Evolutionary conservation across 352 stramenopile species (phyloP).

Genomic region (Pythium dissotocum): DNA sequence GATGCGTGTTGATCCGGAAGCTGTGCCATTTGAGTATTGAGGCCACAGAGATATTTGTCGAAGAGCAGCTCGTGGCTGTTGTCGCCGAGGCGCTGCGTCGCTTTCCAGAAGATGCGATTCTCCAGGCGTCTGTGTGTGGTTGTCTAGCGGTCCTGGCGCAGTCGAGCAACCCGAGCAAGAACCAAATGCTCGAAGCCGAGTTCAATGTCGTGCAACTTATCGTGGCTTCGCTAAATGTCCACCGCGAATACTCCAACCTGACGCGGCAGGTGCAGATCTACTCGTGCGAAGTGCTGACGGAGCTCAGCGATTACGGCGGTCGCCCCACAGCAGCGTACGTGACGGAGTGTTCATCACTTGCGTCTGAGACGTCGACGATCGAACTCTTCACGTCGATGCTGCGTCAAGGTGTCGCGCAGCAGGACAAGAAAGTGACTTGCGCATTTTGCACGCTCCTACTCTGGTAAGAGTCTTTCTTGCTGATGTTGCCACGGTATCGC

Average conservation of each 20-base stretch:
- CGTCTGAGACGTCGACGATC: slow-evolving; percentile 32
- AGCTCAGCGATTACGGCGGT: slow-evolving; percentile 63
- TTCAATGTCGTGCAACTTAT: slow-evolving; percentile 42
- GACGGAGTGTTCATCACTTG: slow-evolving; percentile 26
- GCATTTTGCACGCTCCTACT: slow-evolving; percentile 62
- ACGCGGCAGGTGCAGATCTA: slow-evolving; percentile 83
- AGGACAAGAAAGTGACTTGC: slow-evolving; percentile 79
- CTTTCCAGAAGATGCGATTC: slow-evolving; percentile 67
- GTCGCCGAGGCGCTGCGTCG: slow-evolving; percentile 47
- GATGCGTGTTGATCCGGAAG: slow-evolving; percentile 74
- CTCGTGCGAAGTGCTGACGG: slow-evolving; percentile 71
- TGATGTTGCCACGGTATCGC: background rate
- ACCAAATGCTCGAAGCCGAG: slow-evolving; percentile 49
- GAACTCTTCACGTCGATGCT: slow-evolving; percentile 49
- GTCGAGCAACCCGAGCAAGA: slow-evolving; percentile 58
- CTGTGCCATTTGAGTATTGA: slow-evolving; percentile 72
- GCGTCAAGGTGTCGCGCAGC: slow-evolving; percentile 51
- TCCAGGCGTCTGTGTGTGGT: slow-evolving; percentile 65
- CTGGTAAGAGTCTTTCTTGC: slow-evolving; percentile 38
- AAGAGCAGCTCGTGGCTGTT: slow-evolving; percentile 53
- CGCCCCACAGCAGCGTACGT: slow-evolving; percentile 36
- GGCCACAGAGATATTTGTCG: slow-evolving; percentile 60
- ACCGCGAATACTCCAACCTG: slow-evolving; percentile 71
- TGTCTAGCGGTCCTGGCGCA: slow-evolving; percentile 62
- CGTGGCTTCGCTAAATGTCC: slow-evolving; percentile 46